Percentiles rank a stretch among this genome's conserved stretches.
Evolutionary conservation across 2,329 filamentous ascomycete species (phyloP).

Genomic region (Paraconiothyrium brasiliense): DNA sequence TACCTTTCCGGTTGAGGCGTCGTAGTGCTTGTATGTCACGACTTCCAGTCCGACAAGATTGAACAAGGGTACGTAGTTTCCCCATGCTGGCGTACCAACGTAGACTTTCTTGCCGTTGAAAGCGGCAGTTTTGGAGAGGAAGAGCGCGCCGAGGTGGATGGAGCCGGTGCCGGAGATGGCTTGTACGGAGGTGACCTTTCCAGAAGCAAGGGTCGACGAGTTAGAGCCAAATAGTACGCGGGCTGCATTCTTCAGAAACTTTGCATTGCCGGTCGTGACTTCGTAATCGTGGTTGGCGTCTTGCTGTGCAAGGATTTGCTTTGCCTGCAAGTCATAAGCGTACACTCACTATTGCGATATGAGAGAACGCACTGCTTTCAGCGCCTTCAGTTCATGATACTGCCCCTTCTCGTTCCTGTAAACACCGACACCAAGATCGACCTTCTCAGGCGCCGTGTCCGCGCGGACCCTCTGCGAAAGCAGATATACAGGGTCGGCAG

Average conservation of each 20-base stretch:
- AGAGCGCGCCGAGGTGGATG: conserved; percentile 47
- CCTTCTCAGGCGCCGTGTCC: conserved; percentile 42
- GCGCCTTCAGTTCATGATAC: conserved; percentile 44
- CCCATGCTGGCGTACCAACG: conserved; percentile 46
- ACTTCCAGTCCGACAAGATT: conserved; percentile 40
- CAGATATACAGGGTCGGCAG: conserved; percentile 45
- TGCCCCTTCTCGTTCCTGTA: conserved; percentile 47
- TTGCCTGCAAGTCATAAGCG: conserved; percentile 10
- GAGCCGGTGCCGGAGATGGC: conserved; percentile 53
- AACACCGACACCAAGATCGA: conserved; percentile 51
- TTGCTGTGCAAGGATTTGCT: conserved; percentile 21
- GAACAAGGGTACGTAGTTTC: conserved; percentile 48
- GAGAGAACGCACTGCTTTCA: conserved; percentile 29
- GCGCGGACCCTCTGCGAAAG: conserved; percentile 45
- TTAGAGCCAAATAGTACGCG: conserved; percentile 43
- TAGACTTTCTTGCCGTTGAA: conserved; percentile 38
- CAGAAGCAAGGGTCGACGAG: conserved; percentile 6
- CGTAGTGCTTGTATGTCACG: conserved; percentile 44
- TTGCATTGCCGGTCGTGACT: conserved; percentile 44
- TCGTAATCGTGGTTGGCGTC: conserved; percentile 40
- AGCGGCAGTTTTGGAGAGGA: conserved; percentile 36
- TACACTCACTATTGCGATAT: conserved; percentile 11
- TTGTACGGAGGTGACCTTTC: conserved; percentile 46
- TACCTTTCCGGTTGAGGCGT: conserved; percentile 31
- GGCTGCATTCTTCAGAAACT: conserved; percentile 42